Conservation (phyloP, 2,329 filamentous ascomycete genomes). For the Beauveria caledonica region DNA sequence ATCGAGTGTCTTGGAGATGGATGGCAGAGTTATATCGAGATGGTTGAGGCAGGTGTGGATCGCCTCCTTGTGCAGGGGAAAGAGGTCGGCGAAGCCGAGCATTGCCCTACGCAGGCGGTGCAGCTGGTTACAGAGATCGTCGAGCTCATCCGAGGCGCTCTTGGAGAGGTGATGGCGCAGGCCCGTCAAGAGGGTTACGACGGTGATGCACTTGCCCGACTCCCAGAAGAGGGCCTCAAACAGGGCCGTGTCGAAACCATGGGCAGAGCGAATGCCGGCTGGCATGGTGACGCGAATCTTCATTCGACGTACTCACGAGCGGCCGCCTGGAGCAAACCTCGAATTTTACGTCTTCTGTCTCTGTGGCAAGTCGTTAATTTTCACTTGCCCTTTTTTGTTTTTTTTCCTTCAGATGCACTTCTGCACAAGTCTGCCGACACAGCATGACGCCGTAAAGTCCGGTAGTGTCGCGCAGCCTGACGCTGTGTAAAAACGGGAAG, state of each 20-base stretch:
- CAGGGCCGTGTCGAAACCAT: constrained; percentile 1
- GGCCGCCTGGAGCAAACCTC: not conserved
- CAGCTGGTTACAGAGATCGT: not conserved
- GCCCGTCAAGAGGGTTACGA: not conserved
- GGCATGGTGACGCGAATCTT: constrained; percentile 1
- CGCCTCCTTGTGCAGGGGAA: not conserved
- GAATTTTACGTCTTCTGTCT: no score
- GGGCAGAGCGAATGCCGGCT: not conserved
- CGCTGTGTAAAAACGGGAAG: not conserved
- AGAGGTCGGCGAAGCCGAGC: constrained; percentile 9
- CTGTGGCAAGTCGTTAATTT: not conserved
- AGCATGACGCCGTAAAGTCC: not conserved
- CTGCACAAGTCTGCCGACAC: not conserved
- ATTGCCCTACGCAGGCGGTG: not conserved
- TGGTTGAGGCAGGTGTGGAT: constrained; percentile 1
- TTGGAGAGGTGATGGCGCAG: not conserved
- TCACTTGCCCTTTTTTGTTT: not conserved
- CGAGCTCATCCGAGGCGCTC: not conserved
- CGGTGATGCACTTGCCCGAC: constrained; percentile 1
- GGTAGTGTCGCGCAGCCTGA: not conserved
- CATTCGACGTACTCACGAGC: not conserved
- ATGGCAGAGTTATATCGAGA: constrained; percentile 4
- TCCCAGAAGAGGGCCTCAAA: constrained; percentile 4
- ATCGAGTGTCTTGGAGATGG: not conserved
- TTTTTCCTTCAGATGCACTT: not conserved